Evolutionary conservation across 495 filamentous ascomycete genomes (phyloP).

Genomic region (Penicillium manginii): DNA sequence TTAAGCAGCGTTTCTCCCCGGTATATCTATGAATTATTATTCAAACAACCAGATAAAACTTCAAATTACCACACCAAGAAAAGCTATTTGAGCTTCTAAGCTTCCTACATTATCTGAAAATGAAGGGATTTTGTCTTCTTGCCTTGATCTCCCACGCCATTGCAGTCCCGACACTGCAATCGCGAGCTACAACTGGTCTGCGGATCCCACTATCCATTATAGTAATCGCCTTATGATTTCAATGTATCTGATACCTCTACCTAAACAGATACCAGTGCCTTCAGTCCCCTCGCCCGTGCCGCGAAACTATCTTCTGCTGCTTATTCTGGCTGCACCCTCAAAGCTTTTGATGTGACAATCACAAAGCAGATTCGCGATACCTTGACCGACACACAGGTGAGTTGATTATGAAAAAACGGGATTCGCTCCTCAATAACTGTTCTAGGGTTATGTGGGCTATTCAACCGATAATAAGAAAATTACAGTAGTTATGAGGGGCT

Average conservation of each 20-base stretch:
- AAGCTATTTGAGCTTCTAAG: not conserved
- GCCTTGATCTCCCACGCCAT: slow-evolving; percentile 18
- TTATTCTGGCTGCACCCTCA: slow-evolving; percentile 31
- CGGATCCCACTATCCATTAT: not conserved
- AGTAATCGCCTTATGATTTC: not conserved
- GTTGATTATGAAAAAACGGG: not conserved
- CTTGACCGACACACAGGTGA: slow-evolving; percentile 34
- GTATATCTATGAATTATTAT: no score
- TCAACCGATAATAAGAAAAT: slow-evolving; percentile 32
- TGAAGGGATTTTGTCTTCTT: slow-evolving; percentile 16
- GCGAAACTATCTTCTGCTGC: slow-evolving; percentile 43
- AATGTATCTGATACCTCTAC: not conserved
- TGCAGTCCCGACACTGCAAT: slow-evolving; percentile 17
- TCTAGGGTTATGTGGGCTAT: slow-evolving; percentile 37
- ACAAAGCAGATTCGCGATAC: slow-evolving; percentile 33
- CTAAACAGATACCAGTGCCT: slow-evolving; percentile 30
- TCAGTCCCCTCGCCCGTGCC: slow-evolving; percentile 27
- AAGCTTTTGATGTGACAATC: slow-evolving; percentile 39
- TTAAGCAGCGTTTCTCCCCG: not conserved
- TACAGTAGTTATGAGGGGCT: slow-evolving; percentile 38
- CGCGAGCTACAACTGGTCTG: slow-evolving; percentile 25
- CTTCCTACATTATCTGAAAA: slow-evolving; percentile 7
- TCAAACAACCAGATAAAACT: not conserved
- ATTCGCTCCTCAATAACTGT: not conserved
- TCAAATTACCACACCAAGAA: not conserved